Evolutionary conservation across 331 rosid species (phyloP).

Genomic region (Quercus phellos): DNA sequence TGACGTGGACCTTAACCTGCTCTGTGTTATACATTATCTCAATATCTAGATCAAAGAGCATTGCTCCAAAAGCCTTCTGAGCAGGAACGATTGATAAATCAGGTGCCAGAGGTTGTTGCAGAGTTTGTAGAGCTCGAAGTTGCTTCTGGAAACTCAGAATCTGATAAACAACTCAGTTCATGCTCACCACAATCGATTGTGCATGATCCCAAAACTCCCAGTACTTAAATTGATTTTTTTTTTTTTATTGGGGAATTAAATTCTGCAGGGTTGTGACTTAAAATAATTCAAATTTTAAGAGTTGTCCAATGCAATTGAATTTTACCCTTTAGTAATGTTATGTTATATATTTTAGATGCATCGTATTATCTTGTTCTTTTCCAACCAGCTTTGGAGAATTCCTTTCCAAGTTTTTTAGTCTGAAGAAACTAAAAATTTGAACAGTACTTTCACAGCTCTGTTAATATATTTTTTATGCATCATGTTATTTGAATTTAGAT

Average conservation of each 20-base stretch:
- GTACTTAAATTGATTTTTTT: neutral
- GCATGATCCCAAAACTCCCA: neutral
- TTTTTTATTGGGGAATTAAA: neutral
- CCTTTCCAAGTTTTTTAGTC: neutral
- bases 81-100: constrained; percentile 21
- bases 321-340: no score
- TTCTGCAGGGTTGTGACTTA: neutral
- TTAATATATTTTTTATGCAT: no score
- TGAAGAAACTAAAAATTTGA: no score
- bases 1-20: constrained; percentile 23
- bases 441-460: no score
- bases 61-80: constrained; percentile 21
- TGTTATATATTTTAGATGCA: neutral
- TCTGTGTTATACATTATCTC: constrained; percentile 15
- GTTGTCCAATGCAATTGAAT: no score
- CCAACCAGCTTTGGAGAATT: neutral
- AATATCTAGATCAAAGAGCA: constrained; percentile 23
- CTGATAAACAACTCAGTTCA: neutral
- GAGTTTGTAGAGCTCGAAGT: constrained; percentile 6
- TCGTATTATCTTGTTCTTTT: neutral
- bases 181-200: neutral
- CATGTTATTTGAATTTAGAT: no score
- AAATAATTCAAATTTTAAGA: no score
- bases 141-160: neutral
- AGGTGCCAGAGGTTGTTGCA: constrained; percentile 21